phyloP scores from a whole-genome alignment of 2,329 filamentous ascomycete species.

The Calonectria pauciramosa region DNA sequence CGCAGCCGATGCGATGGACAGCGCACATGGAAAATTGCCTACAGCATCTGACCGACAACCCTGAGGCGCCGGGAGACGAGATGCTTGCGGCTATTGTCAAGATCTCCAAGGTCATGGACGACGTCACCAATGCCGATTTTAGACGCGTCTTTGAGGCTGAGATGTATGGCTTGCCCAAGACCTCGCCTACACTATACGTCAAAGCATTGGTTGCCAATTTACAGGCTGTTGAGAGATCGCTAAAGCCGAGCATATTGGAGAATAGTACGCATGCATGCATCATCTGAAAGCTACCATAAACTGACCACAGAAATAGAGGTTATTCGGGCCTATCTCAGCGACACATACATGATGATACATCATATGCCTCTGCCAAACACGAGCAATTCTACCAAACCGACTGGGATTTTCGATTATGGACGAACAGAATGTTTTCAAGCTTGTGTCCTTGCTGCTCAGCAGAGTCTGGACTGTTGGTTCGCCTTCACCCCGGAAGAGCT shows the following conservation, averaged over 20 bases:
- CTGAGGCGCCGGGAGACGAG: slow-evolving; percentile 61
- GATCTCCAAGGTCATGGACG: slow-evolving; percentile 42
- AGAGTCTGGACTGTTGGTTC: slow-evolving; percentile 50
- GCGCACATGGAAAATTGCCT: slow-evolving; percentile 68
- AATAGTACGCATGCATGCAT: slow-evolving; percentile 46
- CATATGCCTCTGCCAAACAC: slow-evolving; percentile 49
- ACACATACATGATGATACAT: slow-evolving; percentile 54
- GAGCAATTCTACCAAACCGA: slow-evolving; percentile 19
- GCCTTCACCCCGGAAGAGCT: slow-evolving; percentile 38
- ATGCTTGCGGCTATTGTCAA: slow-evolving; percentile 59
- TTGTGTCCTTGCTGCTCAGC: slow-evolving; percentile 45
- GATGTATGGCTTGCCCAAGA: background rate
- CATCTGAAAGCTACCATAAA: background rate
- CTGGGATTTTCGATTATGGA: slow-evolving; percentile 29
- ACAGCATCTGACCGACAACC: slow-evolving; percentile 53
- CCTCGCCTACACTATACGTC: slow-evolving; percentile 45
- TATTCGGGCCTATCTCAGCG: slow-evolving; percentile 51
- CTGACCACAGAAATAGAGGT: slow-evolving; percentile 45
- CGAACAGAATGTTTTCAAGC: slow-evolving; percentile 45
- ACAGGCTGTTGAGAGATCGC: background rate
- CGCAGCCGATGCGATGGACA: slow-evolving; percentile 67
- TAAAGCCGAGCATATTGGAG: slow-evolving; percentile 41
- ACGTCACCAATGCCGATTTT: slow-evolving; percentile 39
- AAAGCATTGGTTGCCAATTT: slow-evolving; percentile 32
- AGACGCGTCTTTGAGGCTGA: slow-evolving; percentile 28